These are phyloP conservation scores for Ilyonectria mors-panacis DNA, from an alignment of 2,329 filamentous ascomycete genomes.

Conservation along the genomic window DNA sequence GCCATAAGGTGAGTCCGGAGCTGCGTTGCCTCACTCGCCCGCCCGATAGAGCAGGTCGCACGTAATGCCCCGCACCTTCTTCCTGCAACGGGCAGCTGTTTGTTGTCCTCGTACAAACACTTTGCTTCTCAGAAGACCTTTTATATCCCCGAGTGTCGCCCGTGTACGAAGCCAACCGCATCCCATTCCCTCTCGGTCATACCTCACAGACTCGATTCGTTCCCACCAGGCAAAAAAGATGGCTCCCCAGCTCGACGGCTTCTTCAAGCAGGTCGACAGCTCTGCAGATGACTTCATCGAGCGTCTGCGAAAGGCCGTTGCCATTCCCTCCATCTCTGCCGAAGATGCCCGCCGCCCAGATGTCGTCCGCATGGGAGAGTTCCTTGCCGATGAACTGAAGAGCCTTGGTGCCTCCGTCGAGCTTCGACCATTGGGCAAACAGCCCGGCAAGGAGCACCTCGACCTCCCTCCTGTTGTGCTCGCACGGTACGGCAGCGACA, in stretches of 20 bases:
- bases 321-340: slow-evolving; percentile 95
- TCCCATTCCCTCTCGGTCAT: slow-evolving; percentile 54
- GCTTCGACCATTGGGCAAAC: slow-evolving; percentile 88
- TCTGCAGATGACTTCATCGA: slow-evolving; percentile 88
- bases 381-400: slow-evolving; percentile 86
- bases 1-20: slow-evolving; percentile 44
- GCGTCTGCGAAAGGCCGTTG: slow-evolving; percentile 90
- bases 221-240: slow-evolving; percentile 80
- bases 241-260: slow-evolving; percentile 91
- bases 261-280: slow-evolving; percentile 92
- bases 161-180: slow-evolving; percentile 35
- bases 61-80: slow-evolving; percentile 64
- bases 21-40: slow-evolving; percentile 43
- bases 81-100: slow-evolving; percentile 52
- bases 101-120: slow-evolving; percentile 43
- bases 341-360: slow-evolving; percentile 90
- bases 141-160: slow-evolving; percentile 42
- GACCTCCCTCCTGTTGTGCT: slow-evolving; percentile 94
- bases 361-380: slow-evolving; percentile 97
- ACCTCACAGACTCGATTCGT: slow-evolving; percentile 68
- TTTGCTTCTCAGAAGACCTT: slow-evolving; percentile 43
- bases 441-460: slow-evolving; percentile 91
- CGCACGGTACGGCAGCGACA: slow-evolving; percentile 91
- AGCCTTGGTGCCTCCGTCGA: slow-evolving; percentile 89
- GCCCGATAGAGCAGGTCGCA: slow-evolving; percentile 47